These are phyloP conservation scores for Bipolaris gigantea DNA, from an alignment of 2,329 filamentous ascomycete species.

Conservation along the genomic window DNA sequence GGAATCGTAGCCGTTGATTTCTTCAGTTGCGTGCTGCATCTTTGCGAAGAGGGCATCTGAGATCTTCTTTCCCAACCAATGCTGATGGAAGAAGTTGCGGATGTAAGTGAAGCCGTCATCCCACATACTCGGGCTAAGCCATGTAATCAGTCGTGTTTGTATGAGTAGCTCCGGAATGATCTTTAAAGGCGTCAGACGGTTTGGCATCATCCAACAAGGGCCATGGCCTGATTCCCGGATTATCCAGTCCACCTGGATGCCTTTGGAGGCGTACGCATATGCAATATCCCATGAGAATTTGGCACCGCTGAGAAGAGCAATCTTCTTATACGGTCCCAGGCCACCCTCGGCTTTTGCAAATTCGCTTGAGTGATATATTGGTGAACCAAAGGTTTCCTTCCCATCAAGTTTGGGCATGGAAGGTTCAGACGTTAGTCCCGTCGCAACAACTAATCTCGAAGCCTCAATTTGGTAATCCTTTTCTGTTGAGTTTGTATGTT, in stretches of 20 bases:
- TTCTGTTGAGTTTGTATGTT: background rate
- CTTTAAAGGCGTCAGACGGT: constrained; percentile 67
- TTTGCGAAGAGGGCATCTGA: constrained; percentile 60
- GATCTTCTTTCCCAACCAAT: constrained; percentile 58
- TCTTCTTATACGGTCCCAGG: constrained; percentile 40
- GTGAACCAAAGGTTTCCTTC: constrained; percentile 54
- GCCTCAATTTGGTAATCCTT: constrained; percentile 24
- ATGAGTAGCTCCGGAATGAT: constrained; percentile 67
- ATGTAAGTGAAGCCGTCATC: constrained; percentile 64
- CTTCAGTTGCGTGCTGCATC: constrained; percentile 56
- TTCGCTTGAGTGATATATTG: constrained; percentile 61
- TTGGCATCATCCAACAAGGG: constrained; percentile 61
- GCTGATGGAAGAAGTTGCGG: constrained; percentile 60
- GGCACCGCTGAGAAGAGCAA: constrained; percentile 61
- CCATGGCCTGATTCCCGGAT: constrained; percentile 60
- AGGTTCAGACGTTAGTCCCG: constrained; percentile 63
- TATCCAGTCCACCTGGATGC: constrained; percentile 60
- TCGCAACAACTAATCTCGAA: constrained; percentile 62
- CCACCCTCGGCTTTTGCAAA: constrained; percentile 50
- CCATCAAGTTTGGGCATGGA: constrained; percentile 58
- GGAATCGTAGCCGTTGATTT: constrained; percentile 50
- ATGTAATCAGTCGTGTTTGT: constrained; percentile 67
- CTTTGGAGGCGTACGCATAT: constrained; percentile 56
- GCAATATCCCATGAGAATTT: constrained; percentile 68
- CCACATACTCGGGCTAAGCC: constrained; percentile 76